Evolutionary conservation across 495 filamentous ascomycete genomes (phyloP), one percentile per base, ranked within the genome.

Genomic region (Tetracladium setigerum): DNA sequence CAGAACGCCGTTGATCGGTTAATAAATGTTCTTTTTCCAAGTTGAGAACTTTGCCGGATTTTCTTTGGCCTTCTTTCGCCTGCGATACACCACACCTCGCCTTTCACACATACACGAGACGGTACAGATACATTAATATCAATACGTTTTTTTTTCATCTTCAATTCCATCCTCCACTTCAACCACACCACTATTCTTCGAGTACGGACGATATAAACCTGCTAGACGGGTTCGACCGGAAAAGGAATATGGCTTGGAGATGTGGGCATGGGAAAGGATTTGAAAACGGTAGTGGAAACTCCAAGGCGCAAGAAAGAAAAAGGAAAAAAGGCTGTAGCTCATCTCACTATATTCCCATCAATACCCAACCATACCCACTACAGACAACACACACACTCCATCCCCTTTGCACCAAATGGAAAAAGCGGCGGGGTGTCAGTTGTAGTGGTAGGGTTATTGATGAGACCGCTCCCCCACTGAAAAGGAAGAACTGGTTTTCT

Each of bases 261-360:
- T 17, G 16, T 17, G 14, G 41, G 27, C 10, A 43, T 5, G 13
- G 19, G 7, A 33, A 15, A 39, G 33, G 39, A 30, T 36, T 41
- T 38, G 41, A 37, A 41, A 27, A 54, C 45, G 41, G 44, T 38
- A 48, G 49, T 38, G 43, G 41, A 18, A 30, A 18, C n/a, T 34
- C 6, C n/a, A 37, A 14, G 37, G 38, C 24, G 33, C 13, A 15
- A 18, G 30, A 41, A 31, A 2, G 9, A 10, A 39, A 14, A 32
- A 14, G 12, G 46, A 32, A 35, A 55, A 40, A 30, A 36, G 52
- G 52, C 45, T 50, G 48, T 55, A 58, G 56, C 45, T 58, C 56
- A 55, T 58, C 52, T 53, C 56, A 58, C 56, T 58, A 55, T 49
- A 55, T 52, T 55, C 52, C 50, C 47, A 46, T 27, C 22, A 27